phyloP scores from a whole-genome alignment of 202 grass and related monocot species.

The Saccharum hybrid region DNA sequence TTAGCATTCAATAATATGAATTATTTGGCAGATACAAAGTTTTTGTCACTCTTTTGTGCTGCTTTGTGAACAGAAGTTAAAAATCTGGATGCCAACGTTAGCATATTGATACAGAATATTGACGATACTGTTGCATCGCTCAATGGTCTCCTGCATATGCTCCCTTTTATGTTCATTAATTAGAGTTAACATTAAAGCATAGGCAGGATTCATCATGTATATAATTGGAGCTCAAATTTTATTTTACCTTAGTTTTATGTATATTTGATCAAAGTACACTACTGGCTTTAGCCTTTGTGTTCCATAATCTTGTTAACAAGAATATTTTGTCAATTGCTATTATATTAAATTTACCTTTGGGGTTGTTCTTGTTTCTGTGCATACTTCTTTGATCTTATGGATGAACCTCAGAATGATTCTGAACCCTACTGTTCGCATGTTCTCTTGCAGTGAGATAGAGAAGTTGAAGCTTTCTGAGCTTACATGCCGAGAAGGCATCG shows the following conservation, averaged over 20 bases:
- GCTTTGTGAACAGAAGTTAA: too few species aligned
- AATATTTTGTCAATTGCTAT: not conserved
- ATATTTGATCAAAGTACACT: not conserved
- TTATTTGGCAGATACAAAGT: too few species aligned
- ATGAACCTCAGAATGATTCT: conserved; percentile 12
- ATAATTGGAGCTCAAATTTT: not conserved
- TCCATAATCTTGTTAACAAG: not conserved
- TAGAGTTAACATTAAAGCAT: not conserved
- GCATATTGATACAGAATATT: too few species aligned
- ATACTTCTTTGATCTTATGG: conserved; percentile 1
- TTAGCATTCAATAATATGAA: too few species aligned
- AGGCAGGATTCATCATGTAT: not conserved
- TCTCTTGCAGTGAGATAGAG: conserved; percentile 86
- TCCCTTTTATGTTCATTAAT: not conserved
- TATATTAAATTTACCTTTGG: not conserved
- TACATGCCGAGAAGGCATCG: conserved; percentile 86
- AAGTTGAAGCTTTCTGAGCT: conserved; percentile 98
- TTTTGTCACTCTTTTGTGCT: too few species aligned
- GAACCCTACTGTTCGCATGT: conserved; percentile 16
- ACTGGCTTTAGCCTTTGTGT: not conserved
- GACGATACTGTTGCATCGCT: too few species aligned
- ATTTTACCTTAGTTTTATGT: not conserved
- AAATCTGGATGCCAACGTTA: too few species aligned
- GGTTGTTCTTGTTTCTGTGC: not conserved
- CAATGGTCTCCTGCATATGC: not conserved